Percentiles rank a stretch among this genome's conserved stretches.
phyloP scores from a whole-genome alignment of 768 basidiomycete genomes.

The Melanogaster broomeanus region DNA sequence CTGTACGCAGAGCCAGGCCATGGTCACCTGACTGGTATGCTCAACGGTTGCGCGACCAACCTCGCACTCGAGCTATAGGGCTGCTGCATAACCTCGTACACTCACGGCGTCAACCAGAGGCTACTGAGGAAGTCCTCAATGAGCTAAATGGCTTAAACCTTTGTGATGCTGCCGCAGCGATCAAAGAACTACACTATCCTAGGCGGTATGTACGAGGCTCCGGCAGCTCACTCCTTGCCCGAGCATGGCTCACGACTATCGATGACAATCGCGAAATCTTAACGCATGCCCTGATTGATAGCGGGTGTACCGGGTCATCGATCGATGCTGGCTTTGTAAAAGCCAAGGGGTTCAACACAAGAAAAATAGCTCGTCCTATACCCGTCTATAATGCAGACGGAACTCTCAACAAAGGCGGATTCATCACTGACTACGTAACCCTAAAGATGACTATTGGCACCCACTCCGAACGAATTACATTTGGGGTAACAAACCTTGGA shows the following conservation, averaged over 20 bases:
- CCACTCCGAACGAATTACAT: not conserved
- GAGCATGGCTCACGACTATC: not conserved
- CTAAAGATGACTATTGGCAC: not conserved
- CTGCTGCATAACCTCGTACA: slow-evolving; percentile 1
- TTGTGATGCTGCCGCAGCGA: not conserved
- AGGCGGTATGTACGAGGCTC: slow-evolving; percentile 3
- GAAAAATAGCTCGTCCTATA: slow-evolving; percentile 2
- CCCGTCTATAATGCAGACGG: slow-evolving; percentile 21
- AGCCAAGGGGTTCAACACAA: slow-evolving; percentile 4
- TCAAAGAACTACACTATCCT: slow-evolving; percentile 4
- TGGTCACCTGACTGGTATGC: slow-evolving; percentile 11
- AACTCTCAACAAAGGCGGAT: not conserved
- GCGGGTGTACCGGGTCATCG: slow-evolving; percentile 22
- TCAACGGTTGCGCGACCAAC: not conserved
- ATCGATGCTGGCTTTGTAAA: slow-evolving; percentile 13
- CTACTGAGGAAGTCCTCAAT: not conserved
- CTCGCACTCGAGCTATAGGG: not conserved
- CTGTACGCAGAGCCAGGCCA: not conserved
- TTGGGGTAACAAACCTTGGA: not conserved
- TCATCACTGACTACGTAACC: slow-evolving; percentile 3
- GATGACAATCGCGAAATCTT: not conserved
- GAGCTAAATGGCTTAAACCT: not conserved
- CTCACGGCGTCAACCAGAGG: not conserved
- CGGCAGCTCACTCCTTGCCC: not conserved
- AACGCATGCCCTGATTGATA: slow-evolving; percentile 11